These are phyloP conservation scores for Coniella lustricola DNA, from an alignment of 2,329 filamentous ascomycete genomes.

Conservation along the genomic window DNA sequence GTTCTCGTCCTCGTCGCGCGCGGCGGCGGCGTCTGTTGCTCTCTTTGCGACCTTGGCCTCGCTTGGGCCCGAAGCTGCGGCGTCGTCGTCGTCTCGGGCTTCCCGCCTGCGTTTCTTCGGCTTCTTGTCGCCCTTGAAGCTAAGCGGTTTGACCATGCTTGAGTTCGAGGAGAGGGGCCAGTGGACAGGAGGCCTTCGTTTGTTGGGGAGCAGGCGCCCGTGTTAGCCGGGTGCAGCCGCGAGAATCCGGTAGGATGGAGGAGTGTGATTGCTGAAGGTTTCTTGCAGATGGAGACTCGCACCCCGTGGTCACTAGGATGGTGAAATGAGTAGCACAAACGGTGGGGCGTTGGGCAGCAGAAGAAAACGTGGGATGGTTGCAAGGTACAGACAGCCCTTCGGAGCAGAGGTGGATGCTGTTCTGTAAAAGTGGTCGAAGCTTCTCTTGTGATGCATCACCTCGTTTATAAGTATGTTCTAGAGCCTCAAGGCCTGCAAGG, in stretches of 20 bases:
- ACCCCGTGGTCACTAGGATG: background rate
- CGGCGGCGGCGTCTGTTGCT: slow-evolving; percentile 26
- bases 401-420: background rate
- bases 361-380: background rate
- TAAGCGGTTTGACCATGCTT: slow-evolving; percentile 78
- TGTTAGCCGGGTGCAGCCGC: background rate
- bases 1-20: slow-evolving; percentile 29
- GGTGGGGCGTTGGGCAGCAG: slow-evolving; percentile 17
- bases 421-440: background rate
- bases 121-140: slow-evolving; percentile 97
- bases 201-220: background rate
- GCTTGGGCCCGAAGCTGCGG: slow-evolving; percentile 60
- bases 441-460: background rate
- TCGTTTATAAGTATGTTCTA: background rate
- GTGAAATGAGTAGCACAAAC: slow-evolving; percentile 6
- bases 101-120: slow-evolving; percentile 45
- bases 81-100: slow-evolving; percentile 10
- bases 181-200: background rate
- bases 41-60: slow-evolving; percentile 27
- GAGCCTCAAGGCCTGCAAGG: background rate
- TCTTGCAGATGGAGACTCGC: background rate
- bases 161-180: background rate
- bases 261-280: background rate
- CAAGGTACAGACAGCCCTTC: slow-evolving; percentile 4
- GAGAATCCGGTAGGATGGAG: background rate